These are phyloP conservation scores for Wickerhamia fluorescens DNA, from an alignment of 805 yeast genomes.

Conservation along the genomic window DNA sequence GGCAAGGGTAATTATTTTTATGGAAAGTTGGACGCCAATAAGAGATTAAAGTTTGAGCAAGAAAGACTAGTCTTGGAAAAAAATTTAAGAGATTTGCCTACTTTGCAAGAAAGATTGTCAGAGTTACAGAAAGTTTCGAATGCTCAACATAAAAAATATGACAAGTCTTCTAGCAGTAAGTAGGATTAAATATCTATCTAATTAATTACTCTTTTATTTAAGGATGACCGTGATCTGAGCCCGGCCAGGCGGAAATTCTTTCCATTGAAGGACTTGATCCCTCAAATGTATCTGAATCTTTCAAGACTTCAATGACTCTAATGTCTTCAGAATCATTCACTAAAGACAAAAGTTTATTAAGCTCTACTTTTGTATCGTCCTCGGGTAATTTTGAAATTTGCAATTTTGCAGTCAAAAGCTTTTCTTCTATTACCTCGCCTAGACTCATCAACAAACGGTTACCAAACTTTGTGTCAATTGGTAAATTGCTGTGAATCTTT, in stretches of 20 bases:
- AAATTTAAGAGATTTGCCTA: conserved; percentile 62
- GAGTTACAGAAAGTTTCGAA: conserved; percentile 52
- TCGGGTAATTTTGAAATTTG: conserved; percentile 15
- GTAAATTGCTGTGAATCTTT: conserved; percentile 37
- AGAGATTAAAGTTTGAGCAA: conserved; percentile 68
- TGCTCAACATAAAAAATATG: conserved; percentile 26
- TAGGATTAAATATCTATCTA: conserved; percentile 8
- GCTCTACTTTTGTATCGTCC: conserved; percentile 10
- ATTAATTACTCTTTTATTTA: conserved; percentile 8
- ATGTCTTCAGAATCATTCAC: conserved; percentile 8
- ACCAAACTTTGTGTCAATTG: conserved; percentile 49
- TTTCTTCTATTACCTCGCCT: conserved; percentile 26
- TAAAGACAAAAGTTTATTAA: conserved; percentile 9
- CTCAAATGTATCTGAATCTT: conserved; percentile 14
- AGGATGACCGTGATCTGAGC: conserved; percentile 60
- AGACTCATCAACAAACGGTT: conserved; percentile 30
- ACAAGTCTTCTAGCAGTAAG: conserved; percentile 2
- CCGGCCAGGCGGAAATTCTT: conserved; percentile 55
- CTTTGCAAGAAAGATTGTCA: conserved; percentile 56
- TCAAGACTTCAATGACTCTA: conserved; percentile 10
- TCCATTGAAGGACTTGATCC: conserved; percentile 26
- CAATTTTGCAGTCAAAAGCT: conserved; percentile 10
- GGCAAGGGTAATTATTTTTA: conserved; percentile 69
- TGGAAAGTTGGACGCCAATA: conserved; percentile 61
- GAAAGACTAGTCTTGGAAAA: conserved; percentile 68